Base-by-base conservation (phyloP, 2,329 filamentous ascomycete species). In the Spiromastix sp. region DNA sequence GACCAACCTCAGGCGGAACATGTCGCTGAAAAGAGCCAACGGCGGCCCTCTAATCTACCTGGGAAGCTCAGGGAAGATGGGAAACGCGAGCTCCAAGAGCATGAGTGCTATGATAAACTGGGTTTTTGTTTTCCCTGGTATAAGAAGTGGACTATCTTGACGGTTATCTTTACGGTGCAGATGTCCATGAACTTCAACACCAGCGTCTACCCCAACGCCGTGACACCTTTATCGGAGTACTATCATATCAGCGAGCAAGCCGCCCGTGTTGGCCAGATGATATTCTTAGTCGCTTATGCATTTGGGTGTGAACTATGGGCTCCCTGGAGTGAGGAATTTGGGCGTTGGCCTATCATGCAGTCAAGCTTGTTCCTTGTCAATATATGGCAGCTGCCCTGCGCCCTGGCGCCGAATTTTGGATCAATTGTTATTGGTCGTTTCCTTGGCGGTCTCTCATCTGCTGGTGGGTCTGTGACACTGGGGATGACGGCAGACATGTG, bases 231-330 rank as follows among this genome's bases (percentile, higher is more conserved):
- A 37, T 57, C 70, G 0, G 61, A 75, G 11, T 69, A 84, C 40
- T 89, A 85, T 46, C 44, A 57, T 27, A 75, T 87, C 43, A 77
- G 74, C 37, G 63, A 66, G 9, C 79, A 83, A 53, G 74, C 72
- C 5, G 81, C 78, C 2, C 71, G 81, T 35, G 68, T 74, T 30
- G 83, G 82, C 42, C 80, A 82, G 43, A 78, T 81, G 59, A 71
- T 82, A 43, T 91, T 87, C 57, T 61, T 91, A 17, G 66, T 89
- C 36, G 61, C 77, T 3, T 89, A 91, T 54, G 82, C 81, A 24
- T 85, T 89, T 51, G 83, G 84, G 15, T 87, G 84, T 52, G 84
- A 89, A 58, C 68, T 87, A 1, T 89, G 84, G 84, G 83, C 84
- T 0, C 84, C 84, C 0, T 89, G 82, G 79, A 81, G 75, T 15